Conservation (phyloP, 148 eudicot genomes). For the Cornus kousa region DNA sequence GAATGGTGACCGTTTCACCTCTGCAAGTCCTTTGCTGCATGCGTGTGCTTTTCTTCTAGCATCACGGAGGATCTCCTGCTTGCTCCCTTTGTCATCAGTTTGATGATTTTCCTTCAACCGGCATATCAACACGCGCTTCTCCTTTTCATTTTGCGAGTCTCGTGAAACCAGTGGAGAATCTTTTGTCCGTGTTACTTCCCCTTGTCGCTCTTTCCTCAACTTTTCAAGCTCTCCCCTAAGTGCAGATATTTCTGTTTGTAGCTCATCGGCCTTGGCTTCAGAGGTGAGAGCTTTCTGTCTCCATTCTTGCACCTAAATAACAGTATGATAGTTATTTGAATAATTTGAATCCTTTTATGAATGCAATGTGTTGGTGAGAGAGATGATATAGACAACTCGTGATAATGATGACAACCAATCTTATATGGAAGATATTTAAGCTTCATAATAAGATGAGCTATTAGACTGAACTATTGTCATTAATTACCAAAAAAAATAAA, state of each 20-base stretch:
- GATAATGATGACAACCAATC: too few species aligned
- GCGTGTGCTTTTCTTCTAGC: slow-evolving; percentile 29
- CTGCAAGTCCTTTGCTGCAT: slow-evolving; percentile 16
- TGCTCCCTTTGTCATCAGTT: slow-evolving; percentile 17
- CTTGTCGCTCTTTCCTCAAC: slow-evolving; percentile 19
- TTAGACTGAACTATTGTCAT: too few species aligned
- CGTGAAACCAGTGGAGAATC: slow-evolving; percentile 37
- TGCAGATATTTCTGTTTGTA: slow-evolving; percentile 39
- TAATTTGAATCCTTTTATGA: too few species aligned
- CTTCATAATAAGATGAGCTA: too few species aligned
- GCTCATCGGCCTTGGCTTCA: slow-evolving; percentile 48
- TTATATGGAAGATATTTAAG: too few species aligned
- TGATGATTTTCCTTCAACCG: slow-evolving; percentile 46
- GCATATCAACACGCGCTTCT: slow-evolving; percentile 46
- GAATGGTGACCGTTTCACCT: slow-evolving; percentile 50
- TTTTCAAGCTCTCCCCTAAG: slow-evolving; percentile 44
- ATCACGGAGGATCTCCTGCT: slow-evolving; percentile 16
- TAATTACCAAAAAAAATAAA: too few species aligned
- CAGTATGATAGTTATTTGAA: background rate
- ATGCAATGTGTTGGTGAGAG: too few species aligned
- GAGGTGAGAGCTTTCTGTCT: slow-evolving; percentile 46
- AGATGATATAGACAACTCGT: too few species aligned
- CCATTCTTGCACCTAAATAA: slow-evolving; percentile 69
- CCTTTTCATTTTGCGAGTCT: slow-evolving; percentile 65
- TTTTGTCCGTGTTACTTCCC: slow-evolving; percentile 17